Conservation (phyloP, 2,329 filamentous ascomycete species). For the Byssochlamys sp. region DNA sequence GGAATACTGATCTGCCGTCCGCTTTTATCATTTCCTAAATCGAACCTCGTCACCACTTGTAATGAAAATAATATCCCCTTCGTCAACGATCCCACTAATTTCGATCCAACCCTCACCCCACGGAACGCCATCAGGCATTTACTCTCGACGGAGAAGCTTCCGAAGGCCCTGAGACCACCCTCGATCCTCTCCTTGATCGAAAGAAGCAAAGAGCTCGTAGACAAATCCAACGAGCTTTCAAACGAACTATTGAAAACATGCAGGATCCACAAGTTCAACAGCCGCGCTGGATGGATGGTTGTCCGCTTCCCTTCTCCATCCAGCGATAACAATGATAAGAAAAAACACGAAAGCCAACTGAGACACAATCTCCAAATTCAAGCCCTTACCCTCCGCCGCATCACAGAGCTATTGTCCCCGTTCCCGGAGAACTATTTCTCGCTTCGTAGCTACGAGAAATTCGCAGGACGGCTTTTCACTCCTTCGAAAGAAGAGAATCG, state of each 20-base stretch:
- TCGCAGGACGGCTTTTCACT: slow-evolving; percentile 35
- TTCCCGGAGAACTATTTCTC: slow-evolving; percentile 31
- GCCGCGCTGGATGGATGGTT: slow-evolving; percentile 25
- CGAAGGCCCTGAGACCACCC: slow-evolving; percentile 57
- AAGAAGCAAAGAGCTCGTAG: slow-evolving; percentile 39
- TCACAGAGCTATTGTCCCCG: slow-evolving; percentile 43
- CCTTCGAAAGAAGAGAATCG: background rate
- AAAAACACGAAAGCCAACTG: background rate
- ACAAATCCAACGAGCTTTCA: slow-evolving; percentile 44
- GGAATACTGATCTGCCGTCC: slow-evolving; percentile 30
- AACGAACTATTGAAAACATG: slow-evolving; percentile 41
- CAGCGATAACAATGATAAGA: slow-evolving; percentile 6
- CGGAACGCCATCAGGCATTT: slow-evolving; percentile 73
- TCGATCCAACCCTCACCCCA: slow-evolving; percentile 62
- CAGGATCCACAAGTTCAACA: slow-evolving; percentile 21
- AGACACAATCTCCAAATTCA: slow-evolving; percentile 22
- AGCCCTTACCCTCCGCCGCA: slow-evolving; percentile 37
- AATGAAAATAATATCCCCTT: slow-evolving; percentile 57
- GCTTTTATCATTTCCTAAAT: slow-evolving; percentile 51
- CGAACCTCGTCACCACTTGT: slow-evolving; percentile 57
- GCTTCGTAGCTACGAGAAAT: slow-evolving; percentile 33
- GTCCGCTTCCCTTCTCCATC: slow-evolving; percentile 18
- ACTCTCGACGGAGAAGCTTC: slow-evolving; percentile 50
- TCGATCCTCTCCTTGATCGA: slow-evolving; percentile 54
- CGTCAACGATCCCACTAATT: slow-evolving; percentile 80